Evolutionary conservation across 108 stramenopile genomes (phyloP).

Genomic region (Seminavis robusta): DNA sequence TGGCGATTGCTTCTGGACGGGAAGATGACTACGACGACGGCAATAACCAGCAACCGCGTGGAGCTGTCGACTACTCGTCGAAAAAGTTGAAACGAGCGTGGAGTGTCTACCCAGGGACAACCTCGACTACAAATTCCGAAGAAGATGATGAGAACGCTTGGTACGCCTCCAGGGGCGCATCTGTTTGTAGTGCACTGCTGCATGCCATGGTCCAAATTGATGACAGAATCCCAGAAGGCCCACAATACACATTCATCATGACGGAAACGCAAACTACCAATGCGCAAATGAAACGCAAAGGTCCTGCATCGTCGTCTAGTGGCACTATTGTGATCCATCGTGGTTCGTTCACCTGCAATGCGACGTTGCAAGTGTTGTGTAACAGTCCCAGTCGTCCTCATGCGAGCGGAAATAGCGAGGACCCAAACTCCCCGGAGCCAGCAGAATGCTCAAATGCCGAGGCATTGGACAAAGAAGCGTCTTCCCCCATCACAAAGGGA

Average conservation of each 20-base stretch:
- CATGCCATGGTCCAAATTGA: slow-evolving; percentile 87
- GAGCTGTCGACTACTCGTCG: neutral
- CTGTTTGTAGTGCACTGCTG: slow-evolving; percentile 68
- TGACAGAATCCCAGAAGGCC: slow-evolving; percentile 64
- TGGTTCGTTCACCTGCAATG: slow-evolving; percentile 43
- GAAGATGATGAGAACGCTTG: slow-evolving; percentile 76
- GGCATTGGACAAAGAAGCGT: too few relatives aligned
- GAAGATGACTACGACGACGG: neutral
- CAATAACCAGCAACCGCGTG: slow-evolving; percentile 26
- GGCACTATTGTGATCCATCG: slow-evolving; percentile 37
- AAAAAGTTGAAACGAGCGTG: slow-evolving; percentile 13
- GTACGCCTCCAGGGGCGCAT: slow-evolving; percentile 68
- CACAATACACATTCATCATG: slow-evolving; percentile 54
- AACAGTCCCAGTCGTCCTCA: too few relatives aligned
- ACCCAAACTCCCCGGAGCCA: too few relatives aligned
- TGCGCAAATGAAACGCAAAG: neutral
- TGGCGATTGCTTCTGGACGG: slow-evolving; percentile 52
- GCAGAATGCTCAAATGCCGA: too few relatives aligned
- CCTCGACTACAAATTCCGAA: slow-evolving; percentile 66
- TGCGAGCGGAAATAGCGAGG: too few relatives aligned
- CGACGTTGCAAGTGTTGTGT: slow-evolving; percentile 33
- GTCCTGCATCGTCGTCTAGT: slow-evolving; percentile 6
- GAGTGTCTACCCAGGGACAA: slow-evolving; percentile 46
- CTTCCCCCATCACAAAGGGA: too few relatives aligned
- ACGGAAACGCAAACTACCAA: slow-evolving; percentile 24